These are phyloP conservation scores for Coniochaeta sp. DNA, from an alignment of 2,329 filamentous ascomycete species.

Conservation along the genomic window DNA sequence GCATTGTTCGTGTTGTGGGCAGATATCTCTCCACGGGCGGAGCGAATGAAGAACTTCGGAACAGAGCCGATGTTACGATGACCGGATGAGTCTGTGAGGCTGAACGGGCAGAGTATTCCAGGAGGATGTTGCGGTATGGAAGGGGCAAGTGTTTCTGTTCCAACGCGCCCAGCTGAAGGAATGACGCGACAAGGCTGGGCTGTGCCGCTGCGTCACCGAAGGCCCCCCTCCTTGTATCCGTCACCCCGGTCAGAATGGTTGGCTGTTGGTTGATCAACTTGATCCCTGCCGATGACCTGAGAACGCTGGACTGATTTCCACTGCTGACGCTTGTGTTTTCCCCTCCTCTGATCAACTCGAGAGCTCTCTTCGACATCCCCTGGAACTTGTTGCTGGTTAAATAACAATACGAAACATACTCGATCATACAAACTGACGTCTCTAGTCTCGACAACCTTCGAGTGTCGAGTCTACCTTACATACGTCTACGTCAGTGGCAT, in stretches of 20 bases:
- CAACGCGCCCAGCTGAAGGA: neutral
- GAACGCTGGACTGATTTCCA: neutral
- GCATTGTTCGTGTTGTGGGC: neutral
- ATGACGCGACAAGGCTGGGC: neutral
- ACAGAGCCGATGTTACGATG: too few relatives aligned
- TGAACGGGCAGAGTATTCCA: too few relatives aligned
- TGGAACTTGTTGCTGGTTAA: neutral
- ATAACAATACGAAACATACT: too few relatives aligned
- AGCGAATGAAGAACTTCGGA: too few relatives aligned
- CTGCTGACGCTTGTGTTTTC: neutral
- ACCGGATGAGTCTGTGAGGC: neutral
- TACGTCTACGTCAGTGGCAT: too few relatives aligned
- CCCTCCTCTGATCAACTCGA: neutral
- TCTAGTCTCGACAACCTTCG: too few relatives aligned
- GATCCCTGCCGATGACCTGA: neutral
- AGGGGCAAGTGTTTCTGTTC: neutral
- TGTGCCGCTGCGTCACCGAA: neutral
- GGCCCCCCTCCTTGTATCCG: neutral
- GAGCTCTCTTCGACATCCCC: neutral
- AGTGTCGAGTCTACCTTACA: too few relatives aligned
- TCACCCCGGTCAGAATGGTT: conserved; percentile 1
- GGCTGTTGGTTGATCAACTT: neutral
- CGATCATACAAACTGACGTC: too few relatives aligned
- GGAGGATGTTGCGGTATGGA: too few relatives aligned
- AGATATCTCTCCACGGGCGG: too few relatives aligned